Conservation (phyloP, 345 rosid genomes). For the Eucalyptus regnans region DNA sequence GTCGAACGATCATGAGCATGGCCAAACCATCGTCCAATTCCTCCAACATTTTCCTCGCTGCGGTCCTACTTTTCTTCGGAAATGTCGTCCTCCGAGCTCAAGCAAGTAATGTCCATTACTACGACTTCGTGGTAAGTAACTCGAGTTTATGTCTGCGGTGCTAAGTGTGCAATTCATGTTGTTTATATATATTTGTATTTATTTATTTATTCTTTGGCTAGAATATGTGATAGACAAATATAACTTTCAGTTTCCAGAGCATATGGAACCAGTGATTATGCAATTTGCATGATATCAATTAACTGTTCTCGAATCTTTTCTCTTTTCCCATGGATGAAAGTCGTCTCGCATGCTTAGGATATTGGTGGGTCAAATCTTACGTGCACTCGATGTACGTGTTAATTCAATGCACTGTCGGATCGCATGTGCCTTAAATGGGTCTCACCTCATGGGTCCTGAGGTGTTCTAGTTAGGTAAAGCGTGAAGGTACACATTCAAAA, state of each 20-base stretch:
- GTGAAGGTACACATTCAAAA: not conserved
- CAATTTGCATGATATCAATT: not conserved
- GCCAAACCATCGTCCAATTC: not conserved
- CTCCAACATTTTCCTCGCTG: not conserved
- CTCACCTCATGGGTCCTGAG: not conserved
- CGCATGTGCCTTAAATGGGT: too few species aligned
- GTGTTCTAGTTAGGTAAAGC: not conserved
- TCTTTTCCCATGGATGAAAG: not conserved
- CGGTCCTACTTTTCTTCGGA: not conserved
- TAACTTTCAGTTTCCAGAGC: not conserved
- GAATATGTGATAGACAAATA: not conserved
- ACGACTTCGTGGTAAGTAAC: not conserved
- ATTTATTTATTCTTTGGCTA: not conserved
- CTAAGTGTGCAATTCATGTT: not conserved
- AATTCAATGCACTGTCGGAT: too few species aligned
- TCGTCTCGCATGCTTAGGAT: not conserved
- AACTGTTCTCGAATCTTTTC: too few species aligned
- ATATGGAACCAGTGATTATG: not conserved
- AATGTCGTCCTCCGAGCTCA: not conserved
- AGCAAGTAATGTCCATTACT: not conserved
- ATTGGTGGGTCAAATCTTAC: not conserved
- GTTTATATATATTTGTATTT: not conserved
- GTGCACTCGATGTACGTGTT: not conserved
- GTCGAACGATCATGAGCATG: not conserved
- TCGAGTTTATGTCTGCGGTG: not conserved